Evolutionary conservation across 2,329 filamentous ascomycete species (phyloP).

Genomic region (Hypoxylon sp.): DNA sequence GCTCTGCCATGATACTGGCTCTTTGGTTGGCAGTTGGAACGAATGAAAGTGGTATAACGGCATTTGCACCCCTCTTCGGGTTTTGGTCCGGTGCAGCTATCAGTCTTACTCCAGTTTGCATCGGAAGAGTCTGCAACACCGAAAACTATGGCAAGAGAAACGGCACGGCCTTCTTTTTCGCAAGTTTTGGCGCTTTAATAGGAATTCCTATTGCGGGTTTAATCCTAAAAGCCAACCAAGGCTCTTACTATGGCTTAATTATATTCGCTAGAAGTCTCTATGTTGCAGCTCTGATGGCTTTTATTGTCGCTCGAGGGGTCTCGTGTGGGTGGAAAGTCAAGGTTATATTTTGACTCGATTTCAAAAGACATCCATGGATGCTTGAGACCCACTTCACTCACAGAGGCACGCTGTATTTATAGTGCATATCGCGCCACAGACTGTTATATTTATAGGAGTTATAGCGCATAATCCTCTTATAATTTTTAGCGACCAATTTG

Average conservation of each 20-base stretch:
- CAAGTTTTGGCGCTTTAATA: conserved; percentile 9
- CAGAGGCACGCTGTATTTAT: no score
- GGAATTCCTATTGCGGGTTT: conserved; percentile 16
- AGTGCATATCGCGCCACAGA: no score
- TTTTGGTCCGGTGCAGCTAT: conserved; percentile 13
- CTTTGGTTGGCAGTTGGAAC: conserved; percentile 2
- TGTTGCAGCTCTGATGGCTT: neutral
- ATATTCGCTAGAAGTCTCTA: neutral
- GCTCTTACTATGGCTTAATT: neutral
- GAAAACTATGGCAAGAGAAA: conserved; percentile 17
- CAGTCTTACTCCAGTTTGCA: conserved; percentile 19
- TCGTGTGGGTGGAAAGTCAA: neutral
- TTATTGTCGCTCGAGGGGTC: neutral
- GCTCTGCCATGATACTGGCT: neutral
- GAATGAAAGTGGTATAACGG: neutral
- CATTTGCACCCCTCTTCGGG: neutral
- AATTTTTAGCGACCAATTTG: no score
- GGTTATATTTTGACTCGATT: neutral
- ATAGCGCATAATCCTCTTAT: no score
- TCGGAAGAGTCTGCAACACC: conserved; percentile 18
- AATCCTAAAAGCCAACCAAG: neutral
- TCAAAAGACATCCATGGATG: neutral
- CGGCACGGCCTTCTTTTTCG: neutral
- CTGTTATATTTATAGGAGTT: no score
- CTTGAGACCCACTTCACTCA: no score